phyloP scores from a whole-genome alignment of 2,329 filamentous ascomycete genomes.

The Aspergillus eucalypticola region DNA sequence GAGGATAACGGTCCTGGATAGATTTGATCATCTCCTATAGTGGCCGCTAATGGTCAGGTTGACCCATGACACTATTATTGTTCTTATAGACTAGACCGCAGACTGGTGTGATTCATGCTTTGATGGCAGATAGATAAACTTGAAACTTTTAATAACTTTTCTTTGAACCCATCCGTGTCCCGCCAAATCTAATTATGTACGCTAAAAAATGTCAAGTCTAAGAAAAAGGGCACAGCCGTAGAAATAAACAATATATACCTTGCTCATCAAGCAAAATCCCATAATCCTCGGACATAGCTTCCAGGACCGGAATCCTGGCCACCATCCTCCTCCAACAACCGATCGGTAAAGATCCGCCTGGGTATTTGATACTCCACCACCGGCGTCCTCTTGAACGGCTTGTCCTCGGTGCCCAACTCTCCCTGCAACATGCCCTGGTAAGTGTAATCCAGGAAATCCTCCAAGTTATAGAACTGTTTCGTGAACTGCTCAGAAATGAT shows the following conservation, averaged over 20 bases:
- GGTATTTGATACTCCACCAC: conserved; percentile 95
- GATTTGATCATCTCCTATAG: background rate
- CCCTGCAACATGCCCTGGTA: conserved; percentile 76
- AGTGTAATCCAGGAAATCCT: conserved; percentile 94
- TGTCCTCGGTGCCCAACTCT: conserved; percentile 65
- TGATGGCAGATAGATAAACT: background rate
- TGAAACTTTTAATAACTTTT: background rate
- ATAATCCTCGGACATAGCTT: conserved; percentile 38
- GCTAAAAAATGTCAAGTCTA: conserved; percentile 13
- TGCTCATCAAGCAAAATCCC: conserved; percentile 36
- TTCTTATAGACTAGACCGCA: conserved; percentile 9
- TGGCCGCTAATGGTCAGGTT: background rate
- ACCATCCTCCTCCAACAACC: conserved; percentile 42
- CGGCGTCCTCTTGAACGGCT: conserved; percentile 80
- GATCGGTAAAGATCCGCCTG: conserved; percentile 69
- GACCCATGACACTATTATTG: background rate
- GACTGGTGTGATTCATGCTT: background rate
- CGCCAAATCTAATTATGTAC: conserved; percentile 19
- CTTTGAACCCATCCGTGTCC: background rate
- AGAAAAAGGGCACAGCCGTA: conserved; percentile 5
- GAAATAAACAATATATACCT: background rate
- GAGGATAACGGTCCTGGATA: background rate
- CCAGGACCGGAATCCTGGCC: conserved; percentile 42
- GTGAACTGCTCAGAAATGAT: conserved; percentile 97
- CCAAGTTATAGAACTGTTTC: conserved; percentile 90